Conservation (phyloP, 306 rosid genomes). For the Vigna hirtella region DNA sequence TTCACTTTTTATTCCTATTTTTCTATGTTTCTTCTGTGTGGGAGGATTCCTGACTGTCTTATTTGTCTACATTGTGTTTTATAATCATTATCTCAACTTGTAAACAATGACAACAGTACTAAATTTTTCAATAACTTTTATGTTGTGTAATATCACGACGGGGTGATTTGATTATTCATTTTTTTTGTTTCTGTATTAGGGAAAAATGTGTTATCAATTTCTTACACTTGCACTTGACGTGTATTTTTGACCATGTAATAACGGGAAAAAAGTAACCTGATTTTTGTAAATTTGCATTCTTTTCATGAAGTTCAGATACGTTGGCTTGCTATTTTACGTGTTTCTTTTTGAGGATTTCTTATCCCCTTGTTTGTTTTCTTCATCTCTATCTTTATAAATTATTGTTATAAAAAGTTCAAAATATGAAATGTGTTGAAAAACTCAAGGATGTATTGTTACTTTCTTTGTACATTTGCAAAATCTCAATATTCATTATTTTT, state of each 20-base stretch:
- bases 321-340: neutral
- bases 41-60: constrained; percentile 24
- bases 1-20: neutral
- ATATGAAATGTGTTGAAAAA: too few species aligned
- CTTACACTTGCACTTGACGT: constrained; percentile 8
- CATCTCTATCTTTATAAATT: too few species aligned
- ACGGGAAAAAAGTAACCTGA: neutral
- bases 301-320: neutral
- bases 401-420: too few species aligned
- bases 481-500: neutral
- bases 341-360: neutral
- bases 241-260: constrained; percentile 31
- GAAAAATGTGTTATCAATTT: neutral
- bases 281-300: constrained; percentile 7
- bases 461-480: neutral
- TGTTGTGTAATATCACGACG: neutral
- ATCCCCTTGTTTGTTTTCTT: neutral
- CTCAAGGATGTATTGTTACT: too few species aligned
- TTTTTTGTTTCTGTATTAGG: neutral
- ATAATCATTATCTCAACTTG: neutral
- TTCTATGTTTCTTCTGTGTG: neutral
- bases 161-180: constrained; percentile 1
- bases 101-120: neutral
- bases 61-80: neutral
- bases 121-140: neutral